Evolutionary conservation across 305 asterid species (phyloP), one percentile per base, ranked within the genome.

Genomic region (Plantago lanceolata): DNA sequence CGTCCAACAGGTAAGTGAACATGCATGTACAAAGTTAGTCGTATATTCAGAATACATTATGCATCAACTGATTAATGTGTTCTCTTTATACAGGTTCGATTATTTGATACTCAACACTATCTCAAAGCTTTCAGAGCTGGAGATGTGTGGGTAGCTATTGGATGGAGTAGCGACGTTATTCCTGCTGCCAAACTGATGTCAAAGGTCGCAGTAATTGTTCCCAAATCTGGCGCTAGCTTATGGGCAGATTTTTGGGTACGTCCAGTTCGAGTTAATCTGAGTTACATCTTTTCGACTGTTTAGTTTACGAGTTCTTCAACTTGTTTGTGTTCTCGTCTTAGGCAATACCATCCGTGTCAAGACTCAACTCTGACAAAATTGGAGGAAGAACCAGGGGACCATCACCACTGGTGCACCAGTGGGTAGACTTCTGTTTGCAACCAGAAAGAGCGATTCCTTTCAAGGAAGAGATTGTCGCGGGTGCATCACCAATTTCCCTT

Each of bases 91-190:
- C 78, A 93, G 99, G 99, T 93, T 50, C 90, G 94, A 21, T 74
- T 93, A 40, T 93, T 93, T 71, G 97, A 93, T 70, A 85, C 81
- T 73, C 75, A 73, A 77, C 75, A 87, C 73, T 90, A 93, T 79
- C 87, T 93, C 45, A 93, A 83, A 84, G 90, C 99, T 73, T 83
- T 93, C 52, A 81, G 85, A 63, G 86, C 84, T 19, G 96, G 94
- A 67, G 97, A 93, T 65, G 95, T 86, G 19, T 93, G 96, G 96
- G 92, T 93, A 62, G 95, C 92, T 64, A 94, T 90, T 75, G 97
- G 97, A 75, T 93, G 99, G 99, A 89, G 96, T 72, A 74, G 81
- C 35, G 95, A 89, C 71, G 85, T 89, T 64, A 69, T 87, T 75
- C 95, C 97, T 47, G 84, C 81, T 43, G 91, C 85, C 69, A 89